phyloP scores from a whole-genome alignment of 805 yeast species.

The Scheffersomyces spartinae region DNA sequence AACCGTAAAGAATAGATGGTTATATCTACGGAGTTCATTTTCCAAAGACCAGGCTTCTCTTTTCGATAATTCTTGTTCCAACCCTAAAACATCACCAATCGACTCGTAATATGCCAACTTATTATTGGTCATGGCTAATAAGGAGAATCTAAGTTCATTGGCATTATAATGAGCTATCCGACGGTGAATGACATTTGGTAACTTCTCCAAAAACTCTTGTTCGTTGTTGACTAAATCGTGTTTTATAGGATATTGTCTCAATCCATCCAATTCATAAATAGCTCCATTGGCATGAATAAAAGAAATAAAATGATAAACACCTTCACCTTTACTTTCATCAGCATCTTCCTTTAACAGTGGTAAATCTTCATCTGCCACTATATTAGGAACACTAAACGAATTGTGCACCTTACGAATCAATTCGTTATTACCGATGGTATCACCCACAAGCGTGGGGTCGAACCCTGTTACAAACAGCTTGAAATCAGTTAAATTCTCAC shows the following conservation, averaged over 20 bases:
- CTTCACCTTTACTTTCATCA: conserved; percentile 32
- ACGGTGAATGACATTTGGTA: conserved; percentile 33
- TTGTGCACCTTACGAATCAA: conserved; percentile 46
- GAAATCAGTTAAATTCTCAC: conserved; percentile 36
- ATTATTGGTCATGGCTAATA: conserved; percentile 42
- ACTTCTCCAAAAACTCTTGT: conserved; percentile 29
- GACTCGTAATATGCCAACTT: conserved; percentile 25
- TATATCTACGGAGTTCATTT: conserved; percentile 41
- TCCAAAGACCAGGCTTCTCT: conserved; percentile 43
- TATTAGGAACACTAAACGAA: conserved; percentile 45
- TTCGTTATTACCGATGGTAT: conserved; percentile 48
- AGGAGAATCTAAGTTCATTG: conserved; percentile 44
- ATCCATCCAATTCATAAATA: conserved; percentile 54
- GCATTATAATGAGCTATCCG: conserved; percentile 35
- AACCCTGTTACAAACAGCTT: conserved; percentile 39
- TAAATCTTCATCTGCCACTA: conserved; percentile 35
- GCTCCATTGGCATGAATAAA: conserved; percentile 32
- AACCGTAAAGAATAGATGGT: conserved; percentile 39
- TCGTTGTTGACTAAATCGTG: conserved; percentile 30
- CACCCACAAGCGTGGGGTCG: conserved; percentile 49
- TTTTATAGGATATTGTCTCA: conserved; percentile 41
- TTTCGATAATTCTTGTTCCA: conserved; percentile 31
- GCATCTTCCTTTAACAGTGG: conserved; percentile 13
- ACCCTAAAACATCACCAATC: conserved; percentile 27
- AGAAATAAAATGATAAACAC: conserved; percentile 50